phyloP scores from a whole-genome alignment of 345 rosid species.

The rapeseed (Brassica napus) region Da-Ae NC_063438.1:17392001-17392500 shows the following conservation, averaged over 20 bases:
- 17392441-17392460: conserved; percentile 20
- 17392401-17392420: conserved; percentile 13
- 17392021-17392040: neutral
- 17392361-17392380: neutral
- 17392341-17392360: neutral
- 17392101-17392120: conserved; percentile 3
- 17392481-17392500: neutral
- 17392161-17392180: conserved; percentile 2
- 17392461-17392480: neutral
- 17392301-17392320: conserved; percentile 81
- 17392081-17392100: conserved; percentile 13
- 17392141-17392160: neutral
- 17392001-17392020: neutral
- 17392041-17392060: conserved; percentile 5
- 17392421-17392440: conserved; percentile 16
- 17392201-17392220: conserved; percentile 42
- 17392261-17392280: conserved; percentile 78
- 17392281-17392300: conserved; percentile 73
- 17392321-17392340: conserved; percentile 67
- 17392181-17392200: neutral
- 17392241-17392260: conserved; percentile 69
- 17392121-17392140: neutral
- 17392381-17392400: neutral
- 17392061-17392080: conserved; percentile 35
- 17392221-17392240: conserved; percentile 70